phyloP scores from a whole-genome alignment of 805 yeast genomes.

The Candida taoyuanica region DNA sequence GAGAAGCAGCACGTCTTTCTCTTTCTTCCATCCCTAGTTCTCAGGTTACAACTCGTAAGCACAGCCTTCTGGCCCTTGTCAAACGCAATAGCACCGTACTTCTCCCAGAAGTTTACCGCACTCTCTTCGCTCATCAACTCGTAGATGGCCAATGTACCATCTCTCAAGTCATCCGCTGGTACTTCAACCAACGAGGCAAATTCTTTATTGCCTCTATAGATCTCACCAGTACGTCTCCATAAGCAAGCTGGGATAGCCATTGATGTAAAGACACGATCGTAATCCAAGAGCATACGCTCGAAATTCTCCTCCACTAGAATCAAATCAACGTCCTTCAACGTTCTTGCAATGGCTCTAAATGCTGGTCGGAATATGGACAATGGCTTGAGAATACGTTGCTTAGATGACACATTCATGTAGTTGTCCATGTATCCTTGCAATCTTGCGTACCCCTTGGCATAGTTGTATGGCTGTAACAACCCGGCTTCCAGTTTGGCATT shows the following conservation, averaged over 20 bases:
- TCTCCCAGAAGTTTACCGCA: constrained; percentile 96
- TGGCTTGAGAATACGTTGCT: constrained; percentile 83
- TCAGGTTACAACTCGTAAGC: constrained; percentile 80
- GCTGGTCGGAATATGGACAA: constrained; percentile 85
- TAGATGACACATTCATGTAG: constrained; percentile 78
- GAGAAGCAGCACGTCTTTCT: constrained; percentile 88
- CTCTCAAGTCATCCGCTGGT: constrained; percentile 82
- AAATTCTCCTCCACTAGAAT: constrained; percentile 91
- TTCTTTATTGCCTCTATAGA: constrained; percentile 91
- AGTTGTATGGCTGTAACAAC: constrained; percentile 83
- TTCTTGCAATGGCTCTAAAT: constrained; percentile 85
- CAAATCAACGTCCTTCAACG: constrained; percentile 85
- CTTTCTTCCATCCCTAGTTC: constrained; percentile 77
- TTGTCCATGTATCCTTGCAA: constrained; percentile 88
- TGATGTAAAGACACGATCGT: constrained; percentile 91
- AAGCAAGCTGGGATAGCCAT: constrained; percentile 98
- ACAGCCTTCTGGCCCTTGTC: constrained; percentile 96
- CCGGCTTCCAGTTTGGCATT: constrained; percentile 95
- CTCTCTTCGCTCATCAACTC: constrained; percentile 94
- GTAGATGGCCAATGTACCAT: constrained; percentile 87
- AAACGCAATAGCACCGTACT: constrained; percentile 93
- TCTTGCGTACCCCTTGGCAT: constrained; percentile 89
- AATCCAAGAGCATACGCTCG: constrained; percentile 88
- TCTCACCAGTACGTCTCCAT: constrained; percentile 97
- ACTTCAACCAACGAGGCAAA: constrained; percentile 92